Evolutionary conservation across 306 rosid genomes (phyloP), one percentile per base, ranked within the genome.

Genomic region (Glycine latifolia): DNA sequence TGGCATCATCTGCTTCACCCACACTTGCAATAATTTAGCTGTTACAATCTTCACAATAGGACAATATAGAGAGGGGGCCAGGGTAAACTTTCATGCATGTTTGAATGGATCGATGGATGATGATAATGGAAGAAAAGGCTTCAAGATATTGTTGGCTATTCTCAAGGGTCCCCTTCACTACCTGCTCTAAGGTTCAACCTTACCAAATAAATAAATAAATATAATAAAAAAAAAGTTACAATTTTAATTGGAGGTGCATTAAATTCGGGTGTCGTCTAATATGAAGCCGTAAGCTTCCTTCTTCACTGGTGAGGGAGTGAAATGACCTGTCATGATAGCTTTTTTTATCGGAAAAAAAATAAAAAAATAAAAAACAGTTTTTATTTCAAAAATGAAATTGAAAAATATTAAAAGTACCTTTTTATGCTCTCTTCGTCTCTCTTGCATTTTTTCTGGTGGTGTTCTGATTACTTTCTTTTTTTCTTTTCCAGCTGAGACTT

Each of bases 221-320:
- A 37, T 37, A 37, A 37, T 3, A 4, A 39, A 11, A 50, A 16
- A 54, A 37, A 5, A 44, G 33, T 10, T 6, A 43, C 0, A 10
- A 56, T 46, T 11, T 47, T 14, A 65, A 79, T 46, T 60, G 86
- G 59, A 50, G 63, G 43, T 69, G 84, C 90, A 86, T 84, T 88
- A 84, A 90, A 26, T 26, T 26, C 2, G 31, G 20, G 20, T 20
- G 20, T 1, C 20, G 20, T 20, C 20, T 20, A 20, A 20, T 20
- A 0, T 20, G 20, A 20, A 20, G 20, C 20, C 20, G 20, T 20
- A 20, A 20, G 20, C 20, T 20, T 20, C 20, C 20, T 20, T 20
- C 20, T 20, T 20, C 20, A 20, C 20, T 1, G 20, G 20, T 20
- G 20, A 20, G 20, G 20, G 31, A 26, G 2, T 1, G 1, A 26